Percentiles rank a stretch among this genome's conserved stretches.
These are phyloP conservation scores for Penicillium sp. DNA, from an alignment of 2,329 filamentous ascomycete genomes.

Conservation along the genomic window DNA sequence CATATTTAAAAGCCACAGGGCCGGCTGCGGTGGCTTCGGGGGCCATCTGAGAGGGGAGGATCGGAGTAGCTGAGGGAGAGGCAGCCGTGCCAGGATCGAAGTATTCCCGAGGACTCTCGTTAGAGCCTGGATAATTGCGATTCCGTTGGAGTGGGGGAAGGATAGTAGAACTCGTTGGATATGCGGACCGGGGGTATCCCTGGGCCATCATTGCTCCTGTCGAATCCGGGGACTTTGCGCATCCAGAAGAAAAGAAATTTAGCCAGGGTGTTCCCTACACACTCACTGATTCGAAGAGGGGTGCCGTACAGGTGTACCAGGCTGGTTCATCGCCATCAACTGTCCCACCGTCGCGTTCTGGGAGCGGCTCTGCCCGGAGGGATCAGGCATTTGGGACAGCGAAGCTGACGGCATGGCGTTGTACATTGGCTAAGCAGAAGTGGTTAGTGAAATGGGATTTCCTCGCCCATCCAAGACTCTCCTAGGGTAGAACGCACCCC, in stretches of 20 bases:
- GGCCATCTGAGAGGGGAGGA: conserved; percentile 41
- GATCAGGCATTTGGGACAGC: conserved; percentile 41
- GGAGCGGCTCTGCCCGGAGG: conserved; percentile 35
- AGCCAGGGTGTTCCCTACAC: conserved; percentile 27
- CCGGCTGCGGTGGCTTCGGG: conserved; percentile 33
- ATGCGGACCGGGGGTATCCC: conserved; percentile 39
- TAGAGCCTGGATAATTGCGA: conserved; percentile 35
- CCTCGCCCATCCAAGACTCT: not conserved
- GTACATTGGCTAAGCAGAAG: conserved; percentile 31
- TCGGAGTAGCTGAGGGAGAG: conserved; percentile 37
- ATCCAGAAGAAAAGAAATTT: conserved; percentile 30
- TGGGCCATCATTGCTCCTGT: conserved; percentile 43
- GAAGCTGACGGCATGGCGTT: conserved; percentile 40
- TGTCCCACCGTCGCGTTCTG: conserved; percentile 44
- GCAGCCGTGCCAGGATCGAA: conserved; percentile 32
- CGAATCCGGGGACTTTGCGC: conserved; percentile 39
- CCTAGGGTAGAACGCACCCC: conserved; percentile 32
- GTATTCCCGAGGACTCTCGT: conserved; percentile 35
- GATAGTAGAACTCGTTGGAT: conserved; percentile 37
- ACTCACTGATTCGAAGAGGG: conserved; percentile 30
- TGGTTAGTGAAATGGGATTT: conserved; percentile 19
- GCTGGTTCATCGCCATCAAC: conserved; percentile 41
- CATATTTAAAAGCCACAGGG: conserved; percentile 34
- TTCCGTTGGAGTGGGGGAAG: conserved; percentile 41
- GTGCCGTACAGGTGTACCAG: conserved; percentile 44